Base-by-base conservation (phyloP, 73 alveolate genomes). In the Paramecium sexaurelia region DNA sequence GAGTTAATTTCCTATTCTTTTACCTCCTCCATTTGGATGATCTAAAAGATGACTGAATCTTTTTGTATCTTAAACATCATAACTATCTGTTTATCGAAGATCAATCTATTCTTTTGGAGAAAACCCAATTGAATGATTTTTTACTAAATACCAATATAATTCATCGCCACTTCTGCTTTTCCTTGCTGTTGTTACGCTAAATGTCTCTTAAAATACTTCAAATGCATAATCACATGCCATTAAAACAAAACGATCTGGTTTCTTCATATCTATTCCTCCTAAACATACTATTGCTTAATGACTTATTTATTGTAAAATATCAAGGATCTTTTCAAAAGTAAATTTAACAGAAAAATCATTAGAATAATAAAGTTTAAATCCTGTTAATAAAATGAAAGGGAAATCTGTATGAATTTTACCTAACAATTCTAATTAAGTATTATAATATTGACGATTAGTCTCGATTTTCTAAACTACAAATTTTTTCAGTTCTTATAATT, bases 221-320 rank as follows among this genome's bases (percentile, higher is more conserved):
- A 61, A 61, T 26, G 83, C 83, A 61, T 61, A 61, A 61, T 61
- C 83, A 61, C 83, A 61, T 26, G 83, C 83, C 83, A 61, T 61
- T 32, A 61, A 26, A 29, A 29, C 45, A 61, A 61, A 61, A 5
- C 83, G 41, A 61, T 61, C 43, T 29, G 41, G 43, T 61, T 24
- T 26, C 11, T 61, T 26, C 47, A 61, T 61, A 13, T 26, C 39
- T 26, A 26, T 32, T 10, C 83, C 83, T 22, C 83, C 83, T 22
- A 61, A 6, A 61, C 83, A 61, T 26, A 61, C 45, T 29, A 61
- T 61, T 26, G 47, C 43, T 61, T 32, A 29, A 19, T 32, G 83
- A 9, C 27, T 32, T 6, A 61, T 6, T 26, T 26, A 61, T 26
- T 29, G 1, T 29, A 26, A 13, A 13, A 61, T 26, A 0, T 24